phyloP scores from a whole-genome alignment of 768 basidiomycete species.

The Leccinellum rugosiceps region DNA sequence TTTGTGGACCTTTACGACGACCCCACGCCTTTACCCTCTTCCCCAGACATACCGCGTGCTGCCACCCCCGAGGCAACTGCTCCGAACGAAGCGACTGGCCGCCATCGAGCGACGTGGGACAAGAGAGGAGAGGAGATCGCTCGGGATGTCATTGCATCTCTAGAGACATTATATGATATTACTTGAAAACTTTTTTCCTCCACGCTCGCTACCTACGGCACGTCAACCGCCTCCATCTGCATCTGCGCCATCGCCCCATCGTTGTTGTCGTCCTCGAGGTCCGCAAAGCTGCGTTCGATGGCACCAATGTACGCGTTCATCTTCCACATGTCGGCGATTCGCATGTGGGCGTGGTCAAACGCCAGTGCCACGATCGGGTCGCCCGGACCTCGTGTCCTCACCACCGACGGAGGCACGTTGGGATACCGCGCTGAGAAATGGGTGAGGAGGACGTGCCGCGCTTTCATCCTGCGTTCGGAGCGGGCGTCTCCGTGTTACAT shows the following conservation, averaged over 20 bases:
- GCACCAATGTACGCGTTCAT: slow-evolving; percentile 72
- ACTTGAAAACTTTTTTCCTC: neutral
- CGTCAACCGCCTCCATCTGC: slow-evolving; percentile 12
- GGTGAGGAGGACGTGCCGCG: slow-evolving; percentile 82
- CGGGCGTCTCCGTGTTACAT: neutral
- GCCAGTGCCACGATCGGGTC: slow-evolving; percentile 66
- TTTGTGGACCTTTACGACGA: slow-evolving; percentile 43
- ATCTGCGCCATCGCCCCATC: neutral
- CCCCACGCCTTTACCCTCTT: slow-evolving; percentile 25
- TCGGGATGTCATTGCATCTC: slow-evolving; percentile 49
- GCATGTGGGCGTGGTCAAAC: slow-evolving; percentile 74
- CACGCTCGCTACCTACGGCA: slow-evolving; percentile 12
- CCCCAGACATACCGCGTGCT: slow-evolving; percentile 12
- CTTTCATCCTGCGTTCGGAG: slow-evolving; percentile 64
- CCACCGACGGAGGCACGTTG: slow-evolving; percentile 60
- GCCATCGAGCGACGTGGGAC: slow-evolving; percentile 17
- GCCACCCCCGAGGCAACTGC: slow-evolving; percentile 4
- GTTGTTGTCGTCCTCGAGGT: slow-evolving; percentile 45
- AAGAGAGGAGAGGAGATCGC: slow-evolving; percentile 42
- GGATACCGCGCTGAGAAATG: slow-evolving; percentile 96
- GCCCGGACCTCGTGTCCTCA: slow-evolving; percentile 14
- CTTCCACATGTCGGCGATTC: slow-evolving; percentile 83
- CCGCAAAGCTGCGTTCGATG: slow-evolving; percentile 59
- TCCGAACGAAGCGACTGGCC: slow-evolving; percentile 1
- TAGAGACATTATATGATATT: slow-evolving; percentile 34